Percentiles rank a stretch among this genome's conserved stretches.
These are phyloP conservation scores for Toxoplasma gondii DNA, from an alignment of 169 alveolate species.

Conservation along the genomic window DNA sequence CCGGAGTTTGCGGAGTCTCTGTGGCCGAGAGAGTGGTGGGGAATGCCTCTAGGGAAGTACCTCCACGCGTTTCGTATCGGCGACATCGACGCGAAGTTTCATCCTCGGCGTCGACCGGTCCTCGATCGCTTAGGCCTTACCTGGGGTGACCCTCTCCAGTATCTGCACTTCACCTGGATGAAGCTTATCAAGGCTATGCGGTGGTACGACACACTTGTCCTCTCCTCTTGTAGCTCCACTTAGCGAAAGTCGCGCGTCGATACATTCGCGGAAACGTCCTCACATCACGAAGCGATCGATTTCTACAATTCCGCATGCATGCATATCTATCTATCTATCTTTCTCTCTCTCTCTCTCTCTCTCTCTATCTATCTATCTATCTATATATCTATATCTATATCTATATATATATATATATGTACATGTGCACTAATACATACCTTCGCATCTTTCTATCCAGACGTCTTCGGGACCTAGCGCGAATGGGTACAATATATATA, in stretches of 20 bases:
- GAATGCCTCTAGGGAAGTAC: conserved; percentile 78
- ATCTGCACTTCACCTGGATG: conserved; percentile 79
- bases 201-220: conserved; percentile 56
- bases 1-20: not conserved
- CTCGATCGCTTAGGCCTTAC: conserved; percentile 75
- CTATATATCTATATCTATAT: not conserved
- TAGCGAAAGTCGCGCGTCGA: not conserved
- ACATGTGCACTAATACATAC: not conserved
- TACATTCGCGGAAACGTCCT: not conserved
- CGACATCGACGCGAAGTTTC: conserved; percentile 78
- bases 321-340: too few relatives aligned
- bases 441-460: not conserved
- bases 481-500: too few relatives aligned
- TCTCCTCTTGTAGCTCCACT: not conserved
- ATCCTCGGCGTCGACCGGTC: conserved; percentile 75
- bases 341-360: not conserved
- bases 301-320: too few relatives aligned
- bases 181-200: conserved; percentile 70
- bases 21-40: conserved; percentile 76
- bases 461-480: too few relatives aligned
- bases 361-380: not conserved
- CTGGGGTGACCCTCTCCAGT: conserved; percentile 76
- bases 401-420: not conserved
- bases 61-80: conserved; percentile 73
- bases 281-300: too few relatives aligned